These are phyloP conservation scores for Pulicaria dysenterica DNA, from an alignment of 129 eudicot species.

Conservation along the genomic window DNA sequence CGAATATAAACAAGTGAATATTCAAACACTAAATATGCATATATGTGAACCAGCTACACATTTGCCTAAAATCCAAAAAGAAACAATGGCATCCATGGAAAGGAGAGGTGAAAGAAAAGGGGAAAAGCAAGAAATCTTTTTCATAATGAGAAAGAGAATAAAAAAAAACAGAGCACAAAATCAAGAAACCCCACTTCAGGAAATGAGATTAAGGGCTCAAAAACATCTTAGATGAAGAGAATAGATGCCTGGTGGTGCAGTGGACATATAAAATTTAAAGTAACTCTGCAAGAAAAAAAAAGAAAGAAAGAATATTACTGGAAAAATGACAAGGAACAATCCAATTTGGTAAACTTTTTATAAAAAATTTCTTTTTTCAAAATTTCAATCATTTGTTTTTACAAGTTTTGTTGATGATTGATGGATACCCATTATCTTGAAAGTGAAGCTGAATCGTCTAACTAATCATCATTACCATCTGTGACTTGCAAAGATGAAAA, in stretches of 20 bases:
- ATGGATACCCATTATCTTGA: constrained; percentile 76
- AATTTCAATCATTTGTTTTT: constrained; percentile 55
- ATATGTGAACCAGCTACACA: constrained; percentile 84
- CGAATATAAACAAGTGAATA: constrained; percentile 63
- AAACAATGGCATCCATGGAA: constrained; percentile 47
- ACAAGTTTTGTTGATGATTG: constrained; percentile 49
- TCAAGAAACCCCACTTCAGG: constrained; percentile 41
- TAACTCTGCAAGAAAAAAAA: constrained; percentile 22
- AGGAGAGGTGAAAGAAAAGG: constrained; percentile 40
- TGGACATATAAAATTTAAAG: constrained; percentile 40
- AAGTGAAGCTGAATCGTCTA: constrained; percentile 49
- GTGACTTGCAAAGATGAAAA: constrained; percentile 26
- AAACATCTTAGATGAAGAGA: constrained; percentile 42
- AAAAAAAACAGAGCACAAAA: constrained; percentile 47
- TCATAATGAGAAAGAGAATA: constrained; percentile 33
- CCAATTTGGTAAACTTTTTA: constrained; percentile 46
- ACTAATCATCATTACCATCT: constrained; percentile 34
- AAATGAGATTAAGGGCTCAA: constrained; percentile 41
- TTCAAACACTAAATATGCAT: constrained; percentile 44
- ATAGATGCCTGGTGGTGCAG: constrained; percentile 61
- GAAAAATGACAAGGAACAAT: constrained; percentile 49
- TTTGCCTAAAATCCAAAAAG: constrained; percentile 41
- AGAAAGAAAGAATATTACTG: constrained; percentile 51
- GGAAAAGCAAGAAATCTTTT: constrained; percentile 50
- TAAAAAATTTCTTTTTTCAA: constrained; percentile 18